phyloP scores from a whole-genome alignment of 192 early-diverging fungal species.

The Paraglomus occultum region DNA sequence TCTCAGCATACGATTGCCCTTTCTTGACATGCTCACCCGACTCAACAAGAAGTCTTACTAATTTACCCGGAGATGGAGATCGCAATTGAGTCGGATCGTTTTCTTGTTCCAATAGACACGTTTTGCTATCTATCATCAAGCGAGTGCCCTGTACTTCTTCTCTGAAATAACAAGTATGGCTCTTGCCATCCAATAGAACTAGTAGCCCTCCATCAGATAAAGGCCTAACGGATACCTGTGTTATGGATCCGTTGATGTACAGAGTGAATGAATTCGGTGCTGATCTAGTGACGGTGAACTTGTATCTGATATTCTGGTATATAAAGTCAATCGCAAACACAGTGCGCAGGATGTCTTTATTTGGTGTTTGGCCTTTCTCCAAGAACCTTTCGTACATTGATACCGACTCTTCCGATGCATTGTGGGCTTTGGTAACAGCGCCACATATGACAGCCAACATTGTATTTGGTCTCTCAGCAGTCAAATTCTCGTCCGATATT shows the following conservation, averaged over 20 bases:
- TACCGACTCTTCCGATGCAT: constrained; percentile 58
- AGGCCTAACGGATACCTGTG: constrained; percentile 78
- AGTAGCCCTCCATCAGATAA: constrained; percentile 92
- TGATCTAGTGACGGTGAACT: constrained; percentile 77
- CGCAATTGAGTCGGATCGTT: constrained; percentile 96
- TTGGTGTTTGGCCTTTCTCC: constrained; percentile 92
- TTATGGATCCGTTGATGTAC: constrained; percentile 77
- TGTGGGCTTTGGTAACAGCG: constrained; percentile 84
- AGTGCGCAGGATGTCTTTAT: constrained; percentile 69
- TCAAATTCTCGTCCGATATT: constrained; percentile 82
- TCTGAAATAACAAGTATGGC: constrained; percentile 88
- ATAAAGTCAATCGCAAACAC: constrained; percentile 87
- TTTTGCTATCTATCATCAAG: constrained; percentile 89
- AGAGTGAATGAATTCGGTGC: constrained; percentile 80
- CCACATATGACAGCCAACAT: constrained; percentile 91
- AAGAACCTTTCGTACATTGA: constrained; percentile 78
- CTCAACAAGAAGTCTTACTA: constrained; percentile 91
- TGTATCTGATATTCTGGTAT: constrained; percentile 88
- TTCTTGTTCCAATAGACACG: constrained; percentile 92
- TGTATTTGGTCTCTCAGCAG: constrained; percentile 86
- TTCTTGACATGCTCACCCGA: constrained; percentile 87
- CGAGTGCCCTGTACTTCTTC: constrained; percentile 87
- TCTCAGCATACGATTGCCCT: constrained; percentile 95
- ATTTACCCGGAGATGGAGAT: constrained; percentile 94
- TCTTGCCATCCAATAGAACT: constrained; percentile 86